phyloP scores from a whole-genome alignment of 352 stramenopile genomes.

The Pythium phragmiticola region DNA sequence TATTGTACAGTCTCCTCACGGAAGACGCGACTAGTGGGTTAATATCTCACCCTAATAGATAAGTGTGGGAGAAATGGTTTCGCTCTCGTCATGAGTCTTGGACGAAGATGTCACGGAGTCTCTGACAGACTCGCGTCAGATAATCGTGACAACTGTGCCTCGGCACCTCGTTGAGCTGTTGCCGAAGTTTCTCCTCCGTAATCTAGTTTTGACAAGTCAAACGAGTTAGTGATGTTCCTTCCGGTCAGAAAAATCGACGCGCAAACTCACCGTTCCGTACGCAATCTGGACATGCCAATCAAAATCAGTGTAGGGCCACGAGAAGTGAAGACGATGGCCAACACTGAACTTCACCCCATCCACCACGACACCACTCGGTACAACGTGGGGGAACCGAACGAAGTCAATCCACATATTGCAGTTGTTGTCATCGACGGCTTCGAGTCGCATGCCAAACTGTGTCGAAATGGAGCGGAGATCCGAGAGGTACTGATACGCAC shows the following conservation, averaged over 20 bases:
- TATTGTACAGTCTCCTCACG: conserved; percentile 21
- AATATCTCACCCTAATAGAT: conserved; percentile 19
- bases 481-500: conserved; percentile 52
- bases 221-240: neutral
- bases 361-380: conserved; percentile 12
- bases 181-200: conserved; percentile 40
- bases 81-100: conserved; percentile 2
- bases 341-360: conserved; percentile 48
- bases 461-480: conserved; percentile 62
- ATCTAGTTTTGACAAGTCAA: conserved; percentile 36
- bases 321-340: conserved; percentile 45
- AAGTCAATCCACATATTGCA: conserved; percentile 62
- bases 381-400: conserved; percentile 47
- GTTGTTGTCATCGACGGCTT: conserved; percentile 28
- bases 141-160: conserved; percentile 43
- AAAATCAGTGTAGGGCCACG: conserved; percentile 55
- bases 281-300: conserved; percentile 40
- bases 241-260: neutral
- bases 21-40: conserved; percentile 11
- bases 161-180: conserved; percentile 47
- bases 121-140: conserved; percentile 50
- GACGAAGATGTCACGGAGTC: conserved; percentile 39
- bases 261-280: conserved; percentile 47
- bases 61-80: conserved; percentile 2
- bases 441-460: conserved; percentile 47